Evolutionary conservation across 148 eudicot genomes (phyloP).

Genomic region (Silene latifolia): DNA sequence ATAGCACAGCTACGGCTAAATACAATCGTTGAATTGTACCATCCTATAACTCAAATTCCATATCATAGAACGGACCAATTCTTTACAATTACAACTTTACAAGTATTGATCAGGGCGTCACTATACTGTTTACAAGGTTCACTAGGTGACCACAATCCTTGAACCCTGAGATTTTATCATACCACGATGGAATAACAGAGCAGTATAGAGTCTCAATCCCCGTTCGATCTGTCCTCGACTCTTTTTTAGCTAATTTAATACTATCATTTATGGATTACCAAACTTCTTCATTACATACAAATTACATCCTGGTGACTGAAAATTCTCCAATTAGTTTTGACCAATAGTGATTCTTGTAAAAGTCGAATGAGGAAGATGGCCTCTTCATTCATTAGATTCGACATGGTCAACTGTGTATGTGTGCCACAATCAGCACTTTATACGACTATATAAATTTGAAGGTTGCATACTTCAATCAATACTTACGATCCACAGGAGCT

Average conservation of each 20-base stretch:
- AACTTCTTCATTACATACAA: background rate
- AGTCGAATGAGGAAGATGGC: background rate
- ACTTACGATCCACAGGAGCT: background rate
- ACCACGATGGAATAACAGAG: background rate
- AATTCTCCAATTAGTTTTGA: background rate
- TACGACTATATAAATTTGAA: background rate
- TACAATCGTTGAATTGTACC: too few species aligned
- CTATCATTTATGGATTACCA: background rate
- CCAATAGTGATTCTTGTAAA: background rate
- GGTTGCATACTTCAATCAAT: constrained; percentile 5
- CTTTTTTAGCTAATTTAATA: background rate
- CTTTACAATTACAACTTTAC: too few species aligned
- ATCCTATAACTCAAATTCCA: too few species aligned
- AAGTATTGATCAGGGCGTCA: background rate
- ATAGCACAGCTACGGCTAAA: too few species aligned
- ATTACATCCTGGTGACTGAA: background rate
- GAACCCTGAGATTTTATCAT: background rate
- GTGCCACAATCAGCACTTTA: constrained; percentile 2
- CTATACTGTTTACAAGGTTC: background rate
- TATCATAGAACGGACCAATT: too few species aligned
- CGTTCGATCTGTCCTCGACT: background rate
- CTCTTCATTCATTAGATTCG: background rate
- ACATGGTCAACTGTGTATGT: background rate
- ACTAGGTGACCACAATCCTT: background rate
- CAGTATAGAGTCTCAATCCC: background rate